A percentile compares a stretch with the other conserved stretches of the same genome.
phyloP scores from a whole-genome alignment of 2,329 filamentous ascomycete genomes.

The Paraphoma sp. region DNA sequence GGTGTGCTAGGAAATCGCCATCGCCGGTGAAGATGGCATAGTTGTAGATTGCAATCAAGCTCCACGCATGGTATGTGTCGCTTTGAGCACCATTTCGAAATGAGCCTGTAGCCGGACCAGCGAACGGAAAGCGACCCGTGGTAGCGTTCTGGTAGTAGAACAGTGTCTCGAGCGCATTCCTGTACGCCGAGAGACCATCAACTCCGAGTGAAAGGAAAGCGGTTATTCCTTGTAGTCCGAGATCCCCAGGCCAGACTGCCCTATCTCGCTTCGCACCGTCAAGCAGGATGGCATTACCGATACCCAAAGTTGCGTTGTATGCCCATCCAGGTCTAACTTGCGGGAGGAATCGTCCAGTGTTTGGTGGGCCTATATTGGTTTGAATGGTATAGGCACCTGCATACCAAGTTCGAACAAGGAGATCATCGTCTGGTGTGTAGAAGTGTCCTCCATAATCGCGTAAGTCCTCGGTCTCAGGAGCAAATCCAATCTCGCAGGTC shows the following conservation, averaged over 20 bases:
- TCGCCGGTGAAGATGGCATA: slow-evolving; percentile 24
- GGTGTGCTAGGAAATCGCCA: slow-evolving; percentile 11
- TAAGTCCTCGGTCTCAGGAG: neutral
- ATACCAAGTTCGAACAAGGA: neutral
- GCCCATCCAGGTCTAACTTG: neutral
- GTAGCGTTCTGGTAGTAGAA: slow-evolving; percentile 28
- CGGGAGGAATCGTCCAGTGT: neutral
- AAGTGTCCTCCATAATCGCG: neutral
- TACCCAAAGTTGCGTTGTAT: neutral
- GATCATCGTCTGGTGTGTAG: neutral
- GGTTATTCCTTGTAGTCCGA: neutral
- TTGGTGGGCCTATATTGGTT: neutral
- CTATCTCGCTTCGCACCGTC: neutral
- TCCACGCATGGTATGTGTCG: slow-evolving; percentile 32
- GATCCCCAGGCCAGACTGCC: neutral
- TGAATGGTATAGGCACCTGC: neutral
- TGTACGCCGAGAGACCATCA: neutral
- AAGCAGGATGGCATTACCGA: neutral
- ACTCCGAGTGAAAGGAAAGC: neutral
- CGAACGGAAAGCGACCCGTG: slow-evolving; percentile 23
- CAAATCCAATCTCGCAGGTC: neutral
- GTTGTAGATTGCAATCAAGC: slow-evolving; percentile 25
- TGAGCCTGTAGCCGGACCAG: slow-evolving; percentile 14
- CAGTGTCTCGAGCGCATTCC: neutral
- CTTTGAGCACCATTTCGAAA: slow-evolving; percentile 16